Base-by-base conservation (phyloP, 805 yeast species). In the Blastobotrys robertii region DNA sequence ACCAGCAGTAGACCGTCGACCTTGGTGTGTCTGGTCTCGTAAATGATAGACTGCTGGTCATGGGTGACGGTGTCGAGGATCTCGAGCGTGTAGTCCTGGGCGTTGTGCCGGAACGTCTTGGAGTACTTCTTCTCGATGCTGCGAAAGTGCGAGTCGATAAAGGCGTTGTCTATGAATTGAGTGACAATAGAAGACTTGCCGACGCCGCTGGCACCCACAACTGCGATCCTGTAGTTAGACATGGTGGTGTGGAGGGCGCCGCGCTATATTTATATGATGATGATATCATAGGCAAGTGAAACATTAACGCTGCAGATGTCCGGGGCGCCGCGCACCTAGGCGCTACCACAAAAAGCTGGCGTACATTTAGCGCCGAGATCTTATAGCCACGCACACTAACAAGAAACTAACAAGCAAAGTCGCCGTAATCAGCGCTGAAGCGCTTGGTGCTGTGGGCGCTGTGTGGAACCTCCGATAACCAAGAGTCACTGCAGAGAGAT, bases 31-130 rank as follows among this genome's bases (percentile, higher is more conserved):
- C 83, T 80, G 52, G 83, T 82, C 60, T 83, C 85, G 54, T 78
- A 83, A 63, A 87, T 73, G 50, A 84, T 76, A 39, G 85, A 75
- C 58, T 80, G 84, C 66, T 86, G 95, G 62, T 86, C 95, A 66
- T 85, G 94, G 6, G 96, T 96, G 1, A 95, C 95, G 0, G 96
- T 87, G 57, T 87, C 97, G 47, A 86, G 67, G 42, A 87, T 83
- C 59, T 86, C 95, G 19, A 88, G 76, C 42, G 79, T 79, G 58
- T 82, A 87, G 42, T 81, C 84, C 52, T 78, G 81, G 48, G 81
- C 82, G 47, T 81, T 75, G 60, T 81, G 76, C 45, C 69, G 71
- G 56, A 86, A 71, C 30, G 72, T 69, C 58, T 83, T 85, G 57
- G 78, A 71, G 62, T 83, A 84, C 62, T 83, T 88, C 62, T 84